Base-by-base conservation (phyloP, 306 rosid genomes). In the Begonia loranthoides region DNA sequence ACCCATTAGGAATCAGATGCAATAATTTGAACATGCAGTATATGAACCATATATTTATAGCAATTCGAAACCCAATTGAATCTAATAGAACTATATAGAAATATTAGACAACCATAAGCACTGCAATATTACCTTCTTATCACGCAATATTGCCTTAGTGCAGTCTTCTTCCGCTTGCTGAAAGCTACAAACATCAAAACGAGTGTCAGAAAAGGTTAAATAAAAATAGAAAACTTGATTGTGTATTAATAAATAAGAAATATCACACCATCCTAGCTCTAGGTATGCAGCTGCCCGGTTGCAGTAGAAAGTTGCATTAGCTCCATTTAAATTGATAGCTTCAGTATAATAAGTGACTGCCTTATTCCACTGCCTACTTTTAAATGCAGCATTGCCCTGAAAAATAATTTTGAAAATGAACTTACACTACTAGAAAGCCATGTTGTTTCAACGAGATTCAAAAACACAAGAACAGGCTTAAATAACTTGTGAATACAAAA, bases 131-230 rank as follows among this genome's bases (percentile, higher is more conserved):
- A 80, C 96, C 94, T 87, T 87, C 79, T 78, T 83, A 80, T 83
- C 94, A 52, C 50, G 77, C 65, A 62, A 71, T 51, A 83, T 70
- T 34, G 96, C 94, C 56, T 68, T 59, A 59, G 61, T 68, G 79
- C 94, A 87, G 74, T 87, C 96, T 53, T 87, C 94, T 68, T 78
- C 96, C 4, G 92, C 96, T 78, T 78, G 77, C 72, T 76, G 96
- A 72, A 80, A 78, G 72, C 96, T 87, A 79, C 74, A 80, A 10
- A 48, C n/a, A 58, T 56, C 54, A 52, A 45, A 55, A 43, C 43
- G 43, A 33, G 14, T 49, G 22, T 44, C 24, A 45, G 49, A 46
- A 15, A 11, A 52, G 50, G 50, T 16, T 55, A n/a, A 61, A 21
- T 43, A 39, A 55, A 57, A 41, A 48, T 52, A 41, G 15, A 28